phyloP scores from a whole-genome alignment of 164 flowering plant genomes.

The Vitis labrusca region DNA sequence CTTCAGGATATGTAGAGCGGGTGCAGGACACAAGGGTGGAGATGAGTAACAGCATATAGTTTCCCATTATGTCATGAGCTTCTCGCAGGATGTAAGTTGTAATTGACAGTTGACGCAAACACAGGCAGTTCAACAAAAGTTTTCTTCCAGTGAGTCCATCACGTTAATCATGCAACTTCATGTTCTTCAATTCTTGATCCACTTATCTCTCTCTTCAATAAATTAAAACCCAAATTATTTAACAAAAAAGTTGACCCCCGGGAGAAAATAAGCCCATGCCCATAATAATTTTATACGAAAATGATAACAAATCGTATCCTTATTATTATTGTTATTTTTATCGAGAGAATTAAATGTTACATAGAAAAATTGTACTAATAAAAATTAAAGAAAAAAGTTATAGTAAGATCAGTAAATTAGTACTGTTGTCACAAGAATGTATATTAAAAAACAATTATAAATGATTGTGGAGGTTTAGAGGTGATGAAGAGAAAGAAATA shows the following conservation, averaged over 20 bases:
- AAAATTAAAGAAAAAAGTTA: neutral
- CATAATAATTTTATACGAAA: neutral
- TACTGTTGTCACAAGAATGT: neutral
- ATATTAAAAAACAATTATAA: too few species aligned
- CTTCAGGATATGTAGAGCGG: neutral
- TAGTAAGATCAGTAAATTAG: neutral
- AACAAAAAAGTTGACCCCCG: too few species aligned
- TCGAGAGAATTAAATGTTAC: neutral
- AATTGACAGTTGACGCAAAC: slow-evolving; percentile 19
- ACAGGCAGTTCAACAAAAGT: slow-evolving; percentile 7
- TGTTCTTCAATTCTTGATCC: slow-evolving; percentile 3
- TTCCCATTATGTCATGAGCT: slow-evolving; percentile 21
- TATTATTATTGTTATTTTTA: too few species aligned
- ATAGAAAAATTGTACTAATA: neutral
- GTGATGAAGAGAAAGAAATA: neutral
- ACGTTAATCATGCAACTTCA: slow-evolving; percentile 27
- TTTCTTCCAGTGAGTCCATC: slow-evolving; percentile 4
- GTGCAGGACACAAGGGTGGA: neutral
- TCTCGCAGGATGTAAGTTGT: slow-evolving; percentile 20
- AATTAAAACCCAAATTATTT: neutral
- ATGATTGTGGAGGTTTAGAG: neutral
- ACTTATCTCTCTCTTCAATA: neutral
- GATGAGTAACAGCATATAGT: slow-evolving; percentile 5
- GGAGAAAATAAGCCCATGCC: neutral
- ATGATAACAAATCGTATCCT: too few species aligned